These are phyloP conservation scores for Meyerozyma smithsonii DNA, from an alignment of 1,139 yeast species.

Conservation along the genomic window DNA sequence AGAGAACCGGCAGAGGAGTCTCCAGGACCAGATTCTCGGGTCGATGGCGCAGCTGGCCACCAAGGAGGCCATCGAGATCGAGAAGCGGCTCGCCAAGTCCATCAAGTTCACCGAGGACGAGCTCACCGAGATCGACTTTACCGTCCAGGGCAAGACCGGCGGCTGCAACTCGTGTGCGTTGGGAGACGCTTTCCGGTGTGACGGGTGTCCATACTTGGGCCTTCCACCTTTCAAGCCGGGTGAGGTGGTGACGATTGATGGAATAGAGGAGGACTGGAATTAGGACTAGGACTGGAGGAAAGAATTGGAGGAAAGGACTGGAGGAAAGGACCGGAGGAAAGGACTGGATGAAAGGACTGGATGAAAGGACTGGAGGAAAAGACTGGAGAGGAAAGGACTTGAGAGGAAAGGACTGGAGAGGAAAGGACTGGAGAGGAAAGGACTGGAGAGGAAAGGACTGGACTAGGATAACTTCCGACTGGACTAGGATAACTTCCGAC, in stretches of 20 bases:
- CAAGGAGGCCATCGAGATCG: slow-evolving; percentile 50
- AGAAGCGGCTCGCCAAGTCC: slow-evolving; percentile 39
- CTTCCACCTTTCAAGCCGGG: slow-evolving; percentile 98
- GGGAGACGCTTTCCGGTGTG: slow-evolving; percentile 97
- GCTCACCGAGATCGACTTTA: slow-evolving; percentile 84
- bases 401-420: no score
- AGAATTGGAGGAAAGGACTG: no score
- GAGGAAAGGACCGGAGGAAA: no score
- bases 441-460: no score
- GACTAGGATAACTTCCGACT: no score
- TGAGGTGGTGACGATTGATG: slow-evolving; percentile 56
- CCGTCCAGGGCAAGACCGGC: slow-evolving; percentile 90
- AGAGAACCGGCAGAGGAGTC: slow-evolving; percentile 42
- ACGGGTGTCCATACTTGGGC: slow-evolving; percentile 95
- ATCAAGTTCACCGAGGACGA: slow-evolving; percentile 64
- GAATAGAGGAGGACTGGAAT: slow-evolving; percentile 42
- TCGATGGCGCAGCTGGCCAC: slow-evolving; percentile 50
- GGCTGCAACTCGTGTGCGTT: slow-evolving; percentile 96
- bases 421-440: no score
- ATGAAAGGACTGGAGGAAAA: no score
- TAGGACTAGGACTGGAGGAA: no score
- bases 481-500: no score
- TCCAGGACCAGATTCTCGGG: slow-evolving; percentile 43
- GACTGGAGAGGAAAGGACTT: no score
- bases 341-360: no score